These are phyloP conservation scores for Phytopythium helicoides DNA, from an alignment of 352 stramenopile genomes.

Conservation along the genomic window DNA sequence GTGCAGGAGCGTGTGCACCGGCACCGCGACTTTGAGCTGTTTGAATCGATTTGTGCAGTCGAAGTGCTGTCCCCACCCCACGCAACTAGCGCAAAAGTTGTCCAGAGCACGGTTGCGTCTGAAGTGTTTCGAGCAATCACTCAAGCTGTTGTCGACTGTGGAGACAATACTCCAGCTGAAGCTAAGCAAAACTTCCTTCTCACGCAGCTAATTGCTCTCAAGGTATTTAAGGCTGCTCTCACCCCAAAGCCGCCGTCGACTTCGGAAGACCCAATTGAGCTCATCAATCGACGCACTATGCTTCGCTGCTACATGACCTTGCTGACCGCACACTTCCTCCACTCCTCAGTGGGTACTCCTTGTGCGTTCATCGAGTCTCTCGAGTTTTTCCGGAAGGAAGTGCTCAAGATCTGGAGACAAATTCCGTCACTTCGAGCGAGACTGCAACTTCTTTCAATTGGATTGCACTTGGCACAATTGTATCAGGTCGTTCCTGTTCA, in stretches of 20 bases:
- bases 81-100: slow-evolving; percentile 28
- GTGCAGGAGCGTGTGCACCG: slow-evolving; percentile 32
- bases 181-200: slow-evolving; percentile 24
- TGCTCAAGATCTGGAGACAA: slow-evolving; percentile 41
- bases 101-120: slow-evolving; percentile 32
- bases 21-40: slow-evolving; percentile 43
- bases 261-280: background rate
- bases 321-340: slow-evolving; percentile 51
- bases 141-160: slow-evolving; percentile 30
- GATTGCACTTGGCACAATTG: slow-evolving; percentile 33
- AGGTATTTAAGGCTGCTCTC: slow-evolving; percentile 52
- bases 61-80: slow-evolving; percentile 20
- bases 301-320: slow-evolving; percentile 55
- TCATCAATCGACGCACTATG: slow-evolving; percentile 4
- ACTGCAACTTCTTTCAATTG: slow-evolving; percentile 59
- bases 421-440: slow-evolving; percentile 47
- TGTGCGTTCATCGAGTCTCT: slow-evolving; percentile 56
- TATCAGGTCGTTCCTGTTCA: slow-evolving; percentile 35
- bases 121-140: slow-evolving; percentile 51
- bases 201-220: slow-evolving; percentile 61
- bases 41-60: slow-evolving; percentile 52
- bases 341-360: slow-evolving; percentile 24
- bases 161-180: background rate
- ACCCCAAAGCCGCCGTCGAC: slow-evolving; percentile 26
- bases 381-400: slow-evolving; percentile 55